A percentile compares a stretch with the other conserved stretches of the same genome.
Conservation (phyloP, 2,329 filamentous ascomycete species). For the Fusarium siculi region DNA sequence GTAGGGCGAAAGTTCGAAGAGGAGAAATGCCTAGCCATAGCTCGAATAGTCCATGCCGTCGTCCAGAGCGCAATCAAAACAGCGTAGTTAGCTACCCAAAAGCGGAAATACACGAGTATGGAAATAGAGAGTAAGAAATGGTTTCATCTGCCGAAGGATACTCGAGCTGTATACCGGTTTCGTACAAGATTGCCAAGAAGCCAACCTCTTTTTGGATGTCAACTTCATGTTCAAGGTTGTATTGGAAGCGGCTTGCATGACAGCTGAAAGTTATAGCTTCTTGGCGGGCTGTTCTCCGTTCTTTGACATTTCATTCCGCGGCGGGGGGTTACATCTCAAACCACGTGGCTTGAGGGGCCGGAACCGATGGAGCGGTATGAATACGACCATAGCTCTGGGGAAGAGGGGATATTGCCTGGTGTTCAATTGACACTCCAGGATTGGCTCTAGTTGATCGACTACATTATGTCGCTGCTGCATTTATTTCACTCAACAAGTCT, state of each 20-base stretch:
- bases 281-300: neutral
- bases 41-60: neutral
- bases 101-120: neutral
- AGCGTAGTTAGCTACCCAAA: too few relatives aligned
- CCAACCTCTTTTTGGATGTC: neutral
- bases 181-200: neutral
- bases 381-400: constrained; percentile 8
- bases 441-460: neutral
- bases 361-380: neutral
- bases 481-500: too few relatives aligned
- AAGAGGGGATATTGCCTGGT: neutral
- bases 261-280: neutral
- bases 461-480: neutral
- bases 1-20: constrained; percentile 30
- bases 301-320: neutral
- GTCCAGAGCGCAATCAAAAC: neutral
- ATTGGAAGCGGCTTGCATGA: neutral
- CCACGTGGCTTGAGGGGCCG: neutral
- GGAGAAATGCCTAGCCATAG: constrained; percentile 26
- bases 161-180: neutral
- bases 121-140: neutral
- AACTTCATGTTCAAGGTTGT: neutral
- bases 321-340: neutral
- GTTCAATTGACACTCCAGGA: neutral
- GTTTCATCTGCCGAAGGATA: neutral